Base-by-base conservation (phyloP, 129 eudicot genomes). In the Helichrysum umbraculigerum region DNA sequence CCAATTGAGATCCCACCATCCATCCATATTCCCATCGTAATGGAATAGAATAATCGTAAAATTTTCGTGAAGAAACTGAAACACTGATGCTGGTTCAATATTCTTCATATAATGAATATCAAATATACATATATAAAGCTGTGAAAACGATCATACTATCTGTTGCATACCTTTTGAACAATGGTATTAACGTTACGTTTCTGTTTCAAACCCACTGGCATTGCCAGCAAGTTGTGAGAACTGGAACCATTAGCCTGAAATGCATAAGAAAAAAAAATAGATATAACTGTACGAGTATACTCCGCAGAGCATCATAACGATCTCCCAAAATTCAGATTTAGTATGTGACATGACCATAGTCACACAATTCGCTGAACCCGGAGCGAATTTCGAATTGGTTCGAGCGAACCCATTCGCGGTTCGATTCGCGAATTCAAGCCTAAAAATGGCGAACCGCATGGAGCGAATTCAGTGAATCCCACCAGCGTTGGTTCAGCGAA, bases 41-140 rank as follows among this genome's bases (percentile, higher is more conserved):
- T 94, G 98, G 83, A 94, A 94, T 72, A 94, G 82, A 57, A 91
- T 71, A 64, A 94, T 50, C 39, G 98, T 91, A 82, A 94, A 94
- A 76, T 94, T 91, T 68, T 83, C 98, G 83, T 93, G 67, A 84
- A 94, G 93, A 87, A 94, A 94, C 98, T 94, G 98, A 84, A 77
- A 35, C 76, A 83, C 75, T 14, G 28, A 62, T 66, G 74, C 76
- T 28, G 82, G 79, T 74, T 75, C 25, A 76, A 44, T 51, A 72
- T n/a, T 5, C n/a, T 78, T 35, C 41, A 62, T 71, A 37, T 66
- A 34, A 64, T 65, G 66, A n/a, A 75, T 63, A 75, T 67, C 29
- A 61, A 78, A 70, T 29, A 25, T 71, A 70, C 20, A 25, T 71
- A 63, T 34, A n/a, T 44, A 73, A 39, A 65, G 51, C 37, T 35